Conservation (phyloP, 345 rosid genomes). For the Boechera divaricarpa region DNA sequence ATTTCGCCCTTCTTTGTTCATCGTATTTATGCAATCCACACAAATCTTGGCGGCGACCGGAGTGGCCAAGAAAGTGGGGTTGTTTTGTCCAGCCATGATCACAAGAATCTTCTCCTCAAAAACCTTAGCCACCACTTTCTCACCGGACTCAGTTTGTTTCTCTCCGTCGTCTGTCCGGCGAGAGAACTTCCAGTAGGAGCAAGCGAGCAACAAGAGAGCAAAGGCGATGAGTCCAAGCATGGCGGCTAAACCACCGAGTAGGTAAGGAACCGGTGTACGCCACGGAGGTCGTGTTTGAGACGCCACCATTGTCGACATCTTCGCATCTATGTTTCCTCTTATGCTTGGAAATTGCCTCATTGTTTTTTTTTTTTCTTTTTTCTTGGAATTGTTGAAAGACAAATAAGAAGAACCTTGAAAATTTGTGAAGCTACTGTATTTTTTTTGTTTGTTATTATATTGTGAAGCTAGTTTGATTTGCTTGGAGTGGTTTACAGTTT, state of each 20-base stretch:
- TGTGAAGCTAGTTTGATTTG: neutral
- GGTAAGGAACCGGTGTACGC: conserved; percentile 82
- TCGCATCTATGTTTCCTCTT: conserved; percentile 12
- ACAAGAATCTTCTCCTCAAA: conserved; percentile 72
- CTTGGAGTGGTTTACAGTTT: conserved; percentile 30
- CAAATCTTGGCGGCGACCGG: conserved; percentile 50
- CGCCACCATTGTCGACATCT: conserved; percentile 26
- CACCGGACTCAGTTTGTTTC: conserved; percentile 45
- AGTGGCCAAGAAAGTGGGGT: conserved; percentile 75
- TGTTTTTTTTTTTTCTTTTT: neutral
- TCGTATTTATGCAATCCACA: neutral
- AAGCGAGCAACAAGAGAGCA: conserved; percentile 74
- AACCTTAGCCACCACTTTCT: conserved; percentile 36
- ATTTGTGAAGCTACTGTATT: neutral
- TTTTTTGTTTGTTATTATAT: neutral
- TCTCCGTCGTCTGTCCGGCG: conserved; percentile 48
- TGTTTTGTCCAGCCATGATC: conserved; percentile 75
- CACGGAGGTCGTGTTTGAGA: conserved; percentile 56
- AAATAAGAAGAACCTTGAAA: neutral
- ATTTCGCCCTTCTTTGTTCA: conserved; percentile 23
- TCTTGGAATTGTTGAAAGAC: neutral
- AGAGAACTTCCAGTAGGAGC: conserved; percentile 71
- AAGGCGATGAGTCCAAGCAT: conserved; percentile 79
- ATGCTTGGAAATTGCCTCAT: conserved; percentile 40
- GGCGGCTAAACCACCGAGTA: conserved; percentile 79